Conservation (phyloP, 805 yeast species). For the Soucietia sequanensis region DNA sequence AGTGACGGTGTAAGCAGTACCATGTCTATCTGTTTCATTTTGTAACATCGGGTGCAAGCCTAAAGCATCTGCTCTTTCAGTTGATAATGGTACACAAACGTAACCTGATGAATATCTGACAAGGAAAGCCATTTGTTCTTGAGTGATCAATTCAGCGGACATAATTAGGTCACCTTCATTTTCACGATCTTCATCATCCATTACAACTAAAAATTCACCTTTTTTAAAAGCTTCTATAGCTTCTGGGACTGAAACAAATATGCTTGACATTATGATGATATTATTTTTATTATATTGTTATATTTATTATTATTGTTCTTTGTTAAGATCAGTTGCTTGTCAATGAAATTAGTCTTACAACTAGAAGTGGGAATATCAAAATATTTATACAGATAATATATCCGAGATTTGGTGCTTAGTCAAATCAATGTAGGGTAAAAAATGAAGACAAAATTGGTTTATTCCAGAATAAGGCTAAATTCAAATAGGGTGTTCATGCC, state of each 20-base stretch:
- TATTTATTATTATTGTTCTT: too few species aligned
- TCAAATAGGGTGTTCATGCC: too few species aligned
- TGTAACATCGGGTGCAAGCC: slow-evolving; percentile 77
- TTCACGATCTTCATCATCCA: slow-evolving; percentile 95
- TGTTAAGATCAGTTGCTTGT: neutral
- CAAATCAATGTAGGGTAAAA: too few species aligned
- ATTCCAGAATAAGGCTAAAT: too few species aligned
- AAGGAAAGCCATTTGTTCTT: slow-evolving; percentile 89
- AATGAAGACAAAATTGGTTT: too few species aligned
- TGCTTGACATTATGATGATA: slow-evolving; percentile 7
- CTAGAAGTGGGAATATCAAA: too few species aligned
- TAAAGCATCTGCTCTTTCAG: slow-evolving; percentile 73
- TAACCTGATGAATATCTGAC: slow-evolving; percentile 88
- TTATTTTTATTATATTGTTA: too few species aligned
- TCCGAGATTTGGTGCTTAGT: too few species aligned
- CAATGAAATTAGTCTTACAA: too few species aligned
- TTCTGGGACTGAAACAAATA: slow-evolving; percentile 58
- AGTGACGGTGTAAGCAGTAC: slow-evolving; percentile 95
- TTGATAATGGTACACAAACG: slow-evolving; percentile 86
- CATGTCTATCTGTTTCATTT: slow-evolving; percentile 74
- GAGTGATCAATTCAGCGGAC: slow-evolving; percentile 81
- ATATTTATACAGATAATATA: too few species aligned
- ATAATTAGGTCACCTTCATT: slow-evolving; percentile 96
- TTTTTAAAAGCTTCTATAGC: slow-evolving; percentile 70
- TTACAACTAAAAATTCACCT: slow-evolving; percentile 88